These are phyloP conservation scores for Pythium brachiatum DNA, from an alignment of 352 stramenopile species.

Conservation along the genomic window DNA sequence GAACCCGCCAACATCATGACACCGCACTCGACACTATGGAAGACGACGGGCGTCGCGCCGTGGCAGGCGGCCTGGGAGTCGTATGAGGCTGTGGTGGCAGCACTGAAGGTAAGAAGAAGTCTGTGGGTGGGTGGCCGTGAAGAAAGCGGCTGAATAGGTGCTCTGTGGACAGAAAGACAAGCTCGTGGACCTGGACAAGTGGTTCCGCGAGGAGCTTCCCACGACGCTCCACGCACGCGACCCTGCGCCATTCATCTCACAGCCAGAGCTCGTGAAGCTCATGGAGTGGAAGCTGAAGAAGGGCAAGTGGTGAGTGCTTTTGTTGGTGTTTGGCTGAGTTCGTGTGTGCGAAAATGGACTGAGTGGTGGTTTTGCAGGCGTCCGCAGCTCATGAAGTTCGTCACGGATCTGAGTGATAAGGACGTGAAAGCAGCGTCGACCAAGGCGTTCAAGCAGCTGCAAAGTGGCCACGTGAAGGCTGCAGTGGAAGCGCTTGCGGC, in stretches of 20 bases:
- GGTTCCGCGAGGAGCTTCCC: slow-evolving; percentile 48
- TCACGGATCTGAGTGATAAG: slow-evolving; percentile 38
- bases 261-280: slow-evolving; percentile 54
- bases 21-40: slow-evolving; percentile 15
- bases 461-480: slow-evolving; percentile 31
- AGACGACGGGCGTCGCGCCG: slow-evolving; percentile 12
- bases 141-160: slow-evolving; percentile 6
- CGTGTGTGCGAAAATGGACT: too few species aligned
- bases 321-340: too few species aligned
- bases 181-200: slow-evolving; percentile 54
- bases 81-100: slow-evolving; percentile 43
- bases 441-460: slow-evolving; percentile 43
- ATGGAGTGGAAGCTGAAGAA: slow-evolving; percentile 88
- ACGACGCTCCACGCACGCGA: slow-evolving; percentile 42
- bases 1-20: slow-evolving; percentile 6
- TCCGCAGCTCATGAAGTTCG: slow-evolving; percentile 73
- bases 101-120: slow-evolving; percentile 29
- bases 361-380: slow-evolving; percentile 31
- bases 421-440: slow-evolving; percentile 50
- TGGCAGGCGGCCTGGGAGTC: slow-evolving; percentile 38
- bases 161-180: slow-evolving; percentile 46
- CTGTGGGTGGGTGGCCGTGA: neutral
- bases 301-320: slow-evolving; percentile 61
- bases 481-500: slow-evolving; percentile 48
- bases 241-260: slow-evolving; percentile 44